Evolutionary conservation across 768 basidiomycete species (phyloP).

Genomic region (Cyathus striatus): DNA sequence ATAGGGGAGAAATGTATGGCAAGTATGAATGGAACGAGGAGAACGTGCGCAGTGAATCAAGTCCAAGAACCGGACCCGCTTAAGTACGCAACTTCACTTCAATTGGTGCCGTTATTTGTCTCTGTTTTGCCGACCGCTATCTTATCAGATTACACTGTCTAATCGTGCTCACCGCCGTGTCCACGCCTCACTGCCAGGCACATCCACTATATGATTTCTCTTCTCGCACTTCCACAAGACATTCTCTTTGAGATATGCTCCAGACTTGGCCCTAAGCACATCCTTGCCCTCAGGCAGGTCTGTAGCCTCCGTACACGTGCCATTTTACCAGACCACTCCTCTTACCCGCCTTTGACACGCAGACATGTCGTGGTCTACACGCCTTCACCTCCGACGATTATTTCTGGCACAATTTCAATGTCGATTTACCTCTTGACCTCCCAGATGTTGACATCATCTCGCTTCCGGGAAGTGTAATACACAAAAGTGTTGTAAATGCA

Average conservation of each 20-base stretch:
- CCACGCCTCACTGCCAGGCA: background rate
- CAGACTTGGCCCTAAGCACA: constrained; percentile 28
- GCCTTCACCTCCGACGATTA: constrained; percentile 46
- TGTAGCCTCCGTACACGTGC: constrained; percentile 5
- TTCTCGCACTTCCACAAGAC: constrained; percentile 37
- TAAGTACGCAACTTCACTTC: background rate
- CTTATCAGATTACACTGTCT: constrained; percentile 8
- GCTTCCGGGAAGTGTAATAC: constrained; percentile 35
- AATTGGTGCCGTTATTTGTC: constrained; percentile 12
- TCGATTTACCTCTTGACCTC: constrained; percentile 44
- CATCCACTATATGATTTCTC: constrained; percentile 5
- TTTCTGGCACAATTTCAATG: constrained; percentile 46
- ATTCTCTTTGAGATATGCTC: constrained; percentile 33
- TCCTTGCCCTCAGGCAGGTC: constrained; percentile 48
- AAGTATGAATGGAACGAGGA: no score
- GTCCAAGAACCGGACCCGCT: constrained; percentile 5
- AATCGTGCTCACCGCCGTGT: background rate
- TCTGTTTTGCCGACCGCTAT: constrained; percentile 6
- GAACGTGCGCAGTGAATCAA: no score
- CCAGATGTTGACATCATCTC: constrained; percentile 24
- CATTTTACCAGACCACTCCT: background rate
- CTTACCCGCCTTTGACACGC: constrained; percentile 17
- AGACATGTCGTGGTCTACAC: constrained; percentile 60
- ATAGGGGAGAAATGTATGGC: constrained; percentile 25
- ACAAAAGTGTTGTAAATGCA: constrained; percentile 33